Evolutionary conservation across 169 alveolate genomes (phyloP), one percentile per base, ranked within the genome.

Genomic region (Besnoitia besnoiti): DNA sequence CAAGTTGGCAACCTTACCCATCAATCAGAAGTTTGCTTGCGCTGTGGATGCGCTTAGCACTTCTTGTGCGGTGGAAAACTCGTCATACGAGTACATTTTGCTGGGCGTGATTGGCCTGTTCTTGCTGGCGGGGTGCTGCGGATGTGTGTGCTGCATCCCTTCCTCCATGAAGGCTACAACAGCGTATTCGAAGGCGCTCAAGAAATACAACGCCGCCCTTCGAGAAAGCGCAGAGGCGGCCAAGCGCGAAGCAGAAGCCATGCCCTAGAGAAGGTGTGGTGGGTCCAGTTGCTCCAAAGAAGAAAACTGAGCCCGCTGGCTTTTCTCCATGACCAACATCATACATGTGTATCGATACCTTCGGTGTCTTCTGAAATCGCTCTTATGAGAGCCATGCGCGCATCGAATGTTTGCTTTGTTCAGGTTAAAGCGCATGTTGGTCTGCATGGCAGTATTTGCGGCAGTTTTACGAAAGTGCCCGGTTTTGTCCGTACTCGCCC

Each of bases 101-200:
- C 46, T 73, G 19, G 84, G 84, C 5, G 0, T 73, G 40, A 39
- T 73, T 30, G 21, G 40, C 33, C 46, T 73, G 46, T 73, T 73
- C 46, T 73, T 73, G 84, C 16, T 73, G 21, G 24, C 46, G 5
- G 84, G 49, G 49, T 73, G 84, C 84, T 73, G 84, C 46, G 44
- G 84, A 24, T 73, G 84, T 73, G 16, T 73, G 16, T 73, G 84
- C 84, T 73, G 84, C 84, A 39, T 73, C 19, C 84, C 84, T 73
- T 3, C 19, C 49, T 21, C 84, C 3, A 39, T 73, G 40, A 33
- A 37, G 16, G 19, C 12, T 73, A 37, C 84, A 14, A 39, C 33
- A 4, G 46, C 46, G 84, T 73, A 73, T 39, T 24, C 33, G 84
- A 73, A 33, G 46, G 84, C 42, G 40, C 46, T 73, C 42, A 73